Evolutionary conservation across 257 asterid genomes (phyloP).

Genomic region (Penstemon eatonii): DNA sequence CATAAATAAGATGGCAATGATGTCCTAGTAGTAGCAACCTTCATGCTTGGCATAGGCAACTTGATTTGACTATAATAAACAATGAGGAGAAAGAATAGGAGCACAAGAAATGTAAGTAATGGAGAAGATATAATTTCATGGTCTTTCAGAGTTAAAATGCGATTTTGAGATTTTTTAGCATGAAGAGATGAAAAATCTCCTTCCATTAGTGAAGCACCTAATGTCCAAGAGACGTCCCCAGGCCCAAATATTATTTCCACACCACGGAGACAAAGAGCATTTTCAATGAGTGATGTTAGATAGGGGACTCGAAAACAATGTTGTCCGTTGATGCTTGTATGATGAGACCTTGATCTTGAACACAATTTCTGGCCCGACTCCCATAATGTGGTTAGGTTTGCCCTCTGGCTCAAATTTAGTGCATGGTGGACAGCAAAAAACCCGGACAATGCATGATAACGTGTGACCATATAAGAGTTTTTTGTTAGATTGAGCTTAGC

Average conservation of each 20-base stretch:
- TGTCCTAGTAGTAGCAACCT: slow-evolving; percentile 35
- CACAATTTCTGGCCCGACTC: slow-evolving; percentile 55
- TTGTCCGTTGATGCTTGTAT: slow-evolving; percentile 34
- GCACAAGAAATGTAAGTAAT: slow-evolving; percentile 41
- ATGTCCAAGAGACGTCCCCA: slow-evolving; percentile 75
- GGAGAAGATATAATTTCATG: slow-evolving; percentile 43
- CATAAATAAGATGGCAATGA: slow-evolving; percentile 51
- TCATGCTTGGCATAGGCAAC: slow-evolving; percentile 65
- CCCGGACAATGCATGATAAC: slow-evolving; percentile 75
- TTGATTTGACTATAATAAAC: slow-evolving; percentile 57
- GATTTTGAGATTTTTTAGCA: slow-evolving; percentile 27
- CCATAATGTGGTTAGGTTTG: slow-evolving; percentile 51
- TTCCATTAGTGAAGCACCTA: slow-evolving; percentile 76
- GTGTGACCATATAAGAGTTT: slow-evolving; percentile 34
- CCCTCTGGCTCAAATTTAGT: slow-evolving; percentile 55
- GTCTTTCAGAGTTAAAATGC: slow-evolving; percentile 27
- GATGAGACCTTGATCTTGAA: slow-evolving; percentile 41
- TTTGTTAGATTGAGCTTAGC: slow-evolving; percentile 44
- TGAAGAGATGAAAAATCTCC: slow-evolving; percentile 56
- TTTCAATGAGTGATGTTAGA: slow-evolving; percentile 59
- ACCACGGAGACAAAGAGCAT: slow-evolving; percentile 62
- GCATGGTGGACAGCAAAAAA: slow-evolving; percentile 59
- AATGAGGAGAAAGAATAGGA: slow-evolving; percentile 43
- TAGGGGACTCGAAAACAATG: slow-evolving; percentile 66
- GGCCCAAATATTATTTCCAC: slow-evolving; percentile 72